Evolutionary conservation across 2,329 filamentous ascomycete species (phyloP), one percentile per base, ranked within the genome.

Genomic region (Diplodia scrobiculata): DNA sequence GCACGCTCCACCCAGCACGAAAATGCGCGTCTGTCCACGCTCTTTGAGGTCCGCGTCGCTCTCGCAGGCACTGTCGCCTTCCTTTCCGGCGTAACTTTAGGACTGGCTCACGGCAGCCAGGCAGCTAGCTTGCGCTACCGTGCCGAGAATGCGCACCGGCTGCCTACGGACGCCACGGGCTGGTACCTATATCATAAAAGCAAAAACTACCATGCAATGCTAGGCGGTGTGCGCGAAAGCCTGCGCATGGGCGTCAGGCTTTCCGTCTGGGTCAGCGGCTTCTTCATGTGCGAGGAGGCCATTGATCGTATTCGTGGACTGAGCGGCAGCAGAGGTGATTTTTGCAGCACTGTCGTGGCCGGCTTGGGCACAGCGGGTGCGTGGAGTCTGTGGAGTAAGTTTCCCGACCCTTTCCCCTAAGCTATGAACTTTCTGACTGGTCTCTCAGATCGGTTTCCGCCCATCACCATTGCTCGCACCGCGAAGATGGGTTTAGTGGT

Each of bases 121-220:
- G 87, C 85, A 75, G 86, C 91, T 0, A 89, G 90, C 62, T 83
- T 96, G 67, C 89, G 90, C 47, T 99, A 97, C 81, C 89, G 94
- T 65, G 95, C 95, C 68, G 95, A 99, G 79, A 96, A 99, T 75
- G 92, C 95, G 0, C 95, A 99, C 82, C 91, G 94, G 70, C 87
- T 97, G 68, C 95, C 95, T 21, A 88, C 86, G 3, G 89, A 89
- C 0, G 88, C 91, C 29, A 87, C 88, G 1, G 94, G 92, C 19
- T 99, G 95, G 95, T 99, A 94, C 76, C 86, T 98, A n/a, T 99
- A 99, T 78, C 94, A 98, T 82, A 97, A 97, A 80, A 91, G 88
- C 75, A 98, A 98, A 79, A 98, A 97, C 79, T 98, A 99, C 80
- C 87, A 92, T 72, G 85, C 90, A 62, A 88, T 91, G 72, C 84